phyloP scores from a whole-genome alignment of 164 flowering plant species.

The Magnolia kwangsiensis region DNA sequence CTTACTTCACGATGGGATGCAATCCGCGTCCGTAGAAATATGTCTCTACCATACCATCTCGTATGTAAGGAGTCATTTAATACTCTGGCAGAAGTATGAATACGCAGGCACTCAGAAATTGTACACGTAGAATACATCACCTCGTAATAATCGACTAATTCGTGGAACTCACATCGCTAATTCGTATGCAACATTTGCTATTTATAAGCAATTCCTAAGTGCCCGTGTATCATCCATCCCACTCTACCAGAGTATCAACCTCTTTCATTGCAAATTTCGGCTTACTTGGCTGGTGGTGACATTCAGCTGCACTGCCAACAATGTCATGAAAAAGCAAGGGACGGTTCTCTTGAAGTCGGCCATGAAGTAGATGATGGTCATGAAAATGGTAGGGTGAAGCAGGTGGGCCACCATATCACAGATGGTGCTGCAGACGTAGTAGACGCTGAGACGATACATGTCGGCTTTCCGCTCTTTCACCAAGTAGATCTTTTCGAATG shows the following conservation, averaged over 20 bases:
- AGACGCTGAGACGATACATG: constrained; percentile 90
- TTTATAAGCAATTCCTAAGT: too few species aligned
- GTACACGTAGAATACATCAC: too few species aligned
- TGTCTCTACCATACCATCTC: too few species aligned
- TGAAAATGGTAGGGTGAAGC: constrained; percentile 73
- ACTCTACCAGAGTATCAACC: neutral
- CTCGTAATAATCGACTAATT: too few species aligned
- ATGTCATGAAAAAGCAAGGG: constrained; percentile 77
- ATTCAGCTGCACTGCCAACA: constrained; percentile 51
- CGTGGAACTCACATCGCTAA: too few species aligned
- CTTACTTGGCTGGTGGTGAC: constrained; percentile 89
- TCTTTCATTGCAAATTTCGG: neutral
- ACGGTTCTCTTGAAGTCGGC: constrained; percentile 78
- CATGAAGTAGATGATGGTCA: constrained; percentile 90
- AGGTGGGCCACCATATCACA: constrained; percentile 95
- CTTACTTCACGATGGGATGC: too few species aligned
- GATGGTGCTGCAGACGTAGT: constrained; percentile 76
- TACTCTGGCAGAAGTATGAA: too few species aligned
- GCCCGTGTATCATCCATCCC: too few species aligned
- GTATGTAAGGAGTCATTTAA: too few species aligned
- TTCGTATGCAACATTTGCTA: too few species aligned
- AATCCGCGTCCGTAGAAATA: too few species aligned
- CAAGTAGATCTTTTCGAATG: constrained; percentile 78
- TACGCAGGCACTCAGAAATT: too few species aligned
- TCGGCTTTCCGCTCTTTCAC: constrained; percentile 92